Conservation (phyloP, 2,329 filamentous ascomycete genomes). For the Alternaria consortialis region DNA sequence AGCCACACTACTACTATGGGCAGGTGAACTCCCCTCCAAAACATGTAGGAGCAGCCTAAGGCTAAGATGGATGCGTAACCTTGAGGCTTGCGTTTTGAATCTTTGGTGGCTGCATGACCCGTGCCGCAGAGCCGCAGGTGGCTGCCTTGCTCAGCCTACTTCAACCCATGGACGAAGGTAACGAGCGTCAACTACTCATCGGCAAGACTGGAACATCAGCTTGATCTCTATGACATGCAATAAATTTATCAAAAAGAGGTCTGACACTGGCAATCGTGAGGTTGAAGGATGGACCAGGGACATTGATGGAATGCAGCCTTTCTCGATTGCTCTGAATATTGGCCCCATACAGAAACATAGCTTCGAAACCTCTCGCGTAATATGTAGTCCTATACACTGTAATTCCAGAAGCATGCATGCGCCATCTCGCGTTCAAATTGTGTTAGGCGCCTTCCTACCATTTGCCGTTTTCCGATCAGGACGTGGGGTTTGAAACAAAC, state of each 20-base stretch:
- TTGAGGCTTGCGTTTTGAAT: constrained; percentile 4
- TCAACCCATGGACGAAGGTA: neutral
- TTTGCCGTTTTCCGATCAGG: neutral
- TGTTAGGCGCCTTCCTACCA: neutral
- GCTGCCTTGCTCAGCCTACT: constrained; percentile 1
- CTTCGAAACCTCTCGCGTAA: neutral
- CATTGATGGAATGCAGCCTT: neutral
- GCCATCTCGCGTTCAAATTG: neutral
- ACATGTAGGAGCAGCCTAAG: neutral
- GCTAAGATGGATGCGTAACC: neutral
- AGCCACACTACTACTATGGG: neutral
- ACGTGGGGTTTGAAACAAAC: constrained; percentile 7
- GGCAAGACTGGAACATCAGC: neutral
- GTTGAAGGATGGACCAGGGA: neutral
- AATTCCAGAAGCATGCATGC: neutral
- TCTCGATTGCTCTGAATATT: neutral
- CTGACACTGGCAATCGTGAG: neutral
- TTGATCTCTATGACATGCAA: neutral
- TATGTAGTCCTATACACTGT: neutral
- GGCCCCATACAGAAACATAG: neutral
- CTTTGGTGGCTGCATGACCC: neutral
- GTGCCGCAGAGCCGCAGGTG: constrained; percentile 7
- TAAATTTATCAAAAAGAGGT: too few species aligned
- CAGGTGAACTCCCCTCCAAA: neutral
- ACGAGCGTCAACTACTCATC: neutral